These are phyloP conservation scores for Pseudocercospora musae DNA, from an alignment of 2,329 filamentous ascomycete genomes.

Conservation along the genomic window DNA sequence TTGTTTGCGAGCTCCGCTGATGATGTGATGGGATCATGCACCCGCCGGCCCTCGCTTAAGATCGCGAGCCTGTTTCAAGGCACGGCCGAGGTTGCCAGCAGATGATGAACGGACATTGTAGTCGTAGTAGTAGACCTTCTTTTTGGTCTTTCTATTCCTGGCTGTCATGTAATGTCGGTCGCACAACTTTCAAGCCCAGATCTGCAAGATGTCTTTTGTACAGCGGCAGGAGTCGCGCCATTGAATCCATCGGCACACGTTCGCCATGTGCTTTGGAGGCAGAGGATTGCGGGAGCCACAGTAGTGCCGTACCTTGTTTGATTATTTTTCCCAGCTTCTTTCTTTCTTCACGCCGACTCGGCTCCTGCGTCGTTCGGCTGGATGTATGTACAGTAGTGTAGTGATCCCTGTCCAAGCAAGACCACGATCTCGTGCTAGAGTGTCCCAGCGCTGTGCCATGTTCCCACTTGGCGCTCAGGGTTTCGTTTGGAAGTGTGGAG, in stretches of 20 bases:
- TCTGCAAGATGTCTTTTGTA: slow-evolving; percentile 15
- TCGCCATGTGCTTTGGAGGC: slow-evolving; percentile 9
- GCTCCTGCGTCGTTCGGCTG: neutral
- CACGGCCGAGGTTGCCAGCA: neutral
- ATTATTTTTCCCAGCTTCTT: no score
- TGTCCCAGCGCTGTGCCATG: slow-evolving; percentile 3
- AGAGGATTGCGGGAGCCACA: slow-evolving; percentile 10
- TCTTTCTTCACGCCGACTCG: slow-evolving; percentile 5
- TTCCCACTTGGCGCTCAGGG: neutral
- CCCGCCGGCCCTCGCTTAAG: neutral
- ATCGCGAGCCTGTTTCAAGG: neutral
- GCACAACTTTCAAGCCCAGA: slow-evolving; percentile 3
- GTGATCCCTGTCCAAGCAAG: neutral
- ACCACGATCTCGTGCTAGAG: slow-evolving; percentile 1
- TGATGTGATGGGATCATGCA: neutral
- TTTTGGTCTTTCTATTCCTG: neutral
- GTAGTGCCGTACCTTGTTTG: slow-evolving; percentile 8
- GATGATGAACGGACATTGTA: neutral
- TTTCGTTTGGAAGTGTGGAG: neutral
- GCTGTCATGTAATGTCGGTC: neutral
- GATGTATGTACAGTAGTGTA: no score
- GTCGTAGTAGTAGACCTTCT: neutral
- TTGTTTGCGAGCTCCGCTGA: slow-evolving; percentile 9
- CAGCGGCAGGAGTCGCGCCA: slow-evolving; percentile 13
- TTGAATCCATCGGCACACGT: slow-evolving; percentile 8